Evolutionary conservation across 768 basidiomycete genomes (phyloP), one percentile per base, ranked within the genome.

Genomic region (Auricularia sp.): DNA sequence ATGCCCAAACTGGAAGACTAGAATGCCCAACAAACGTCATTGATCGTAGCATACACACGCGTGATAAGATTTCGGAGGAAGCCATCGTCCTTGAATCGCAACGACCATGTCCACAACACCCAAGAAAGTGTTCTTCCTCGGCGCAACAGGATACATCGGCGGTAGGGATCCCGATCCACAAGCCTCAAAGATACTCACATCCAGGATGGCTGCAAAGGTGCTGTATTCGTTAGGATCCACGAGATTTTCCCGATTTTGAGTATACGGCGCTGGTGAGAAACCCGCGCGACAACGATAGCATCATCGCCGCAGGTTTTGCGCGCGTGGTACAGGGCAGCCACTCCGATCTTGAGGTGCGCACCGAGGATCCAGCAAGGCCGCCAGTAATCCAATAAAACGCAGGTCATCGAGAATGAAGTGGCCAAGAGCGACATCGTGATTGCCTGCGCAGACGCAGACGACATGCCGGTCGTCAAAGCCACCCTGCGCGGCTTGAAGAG

Each of bases 371-470:
- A 18, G 47, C 10, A 51, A 29, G 29, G 29, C 29, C 29, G 29
- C 29, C 29, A 18, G 16, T 51, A 12, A 51, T 21, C 18, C 8
- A 21, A 51, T 18, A 6, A 21, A 51, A 14, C 47, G 8, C 47
- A 51, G 47, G 6, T 51, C 47, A 51, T 51, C 47, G 47, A 51
- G 21, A 21, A 23, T 4, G 23, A 29, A 23, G 21, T 23, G 23
- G 56, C 23, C 4, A 18, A 6, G 1, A 8, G 23, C 14, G 66
- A 67, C 53, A 62, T 67, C 8, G 60, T 64, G 3, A 42, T 67
- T 18, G 61, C 64, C 47, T 61, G 61, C 39, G 66, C 66, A 7
- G 64, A 67, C 59, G 66, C 66, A 2, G 66, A 67, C 61, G 66
- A 67, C 39, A 42, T 67, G 18, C 47, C 43, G 1, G 53, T 67